A percentile compares a stretch with the other conserved stretches of the same genome.
Evolutionary conservation across 108 stramenopile species (phyloP).

Genomic region (Schizochytrium sp.): DNA sequence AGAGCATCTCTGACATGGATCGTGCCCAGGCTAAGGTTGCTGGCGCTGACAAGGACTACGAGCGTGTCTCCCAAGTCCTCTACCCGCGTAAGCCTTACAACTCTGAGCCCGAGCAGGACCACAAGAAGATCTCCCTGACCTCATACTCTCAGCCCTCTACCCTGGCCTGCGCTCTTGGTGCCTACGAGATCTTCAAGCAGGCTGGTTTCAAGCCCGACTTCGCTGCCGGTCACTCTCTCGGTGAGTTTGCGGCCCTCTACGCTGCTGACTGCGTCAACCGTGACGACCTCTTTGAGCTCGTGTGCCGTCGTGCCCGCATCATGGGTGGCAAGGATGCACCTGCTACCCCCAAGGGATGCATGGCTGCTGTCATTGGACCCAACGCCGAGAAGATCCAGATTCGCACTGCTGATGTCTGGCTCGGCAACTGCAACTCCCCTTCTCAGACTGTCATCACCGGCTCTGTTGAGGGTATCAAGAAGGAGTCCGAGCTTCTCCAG

Average conservation of each 20-base stretch:
- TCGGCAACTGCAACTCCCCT: conserved; percentile 47
- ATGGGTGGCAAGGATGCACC: conserved; percentile 44
- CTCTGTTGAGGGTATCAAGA: conserved; percentile 19
- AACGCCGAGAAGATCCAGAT: conserved; percentile 40
- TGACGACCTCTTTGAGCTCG: conserved; percentile 35
- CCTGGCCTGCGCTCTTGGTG: conserved; percentile 29
- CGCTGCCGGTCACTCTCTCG: conserved; percentile 32
- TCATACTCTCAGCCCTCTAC: conserved; percentile 32
- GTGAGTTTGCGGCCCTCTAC: conserved; percentile 41
- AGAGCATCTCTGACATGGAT: conserved; percentile 26
- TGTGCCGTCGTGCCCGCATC: conserved; percentile 48
- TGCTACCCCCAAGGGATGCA: conserved; percentile 25
- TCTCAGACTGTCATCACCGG: conserved; percentile 47
- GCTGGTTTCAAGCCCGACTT: conserved; percentile 27
- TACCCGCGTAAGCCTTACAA: conserved; percentile 47
- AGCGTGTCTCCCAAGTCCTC: conserved; percentile 47
- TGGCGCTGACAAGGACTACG: conserved; percentile 3
- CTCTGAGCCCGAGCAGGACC: conserved; percentile 25
- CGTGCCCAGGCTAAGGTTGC: conserved; percentile 24
- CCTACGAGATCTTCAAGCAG: conserved; percentile 42
- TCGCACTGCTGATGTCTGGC: background rate
- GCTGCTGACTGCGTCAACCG: conserved; percentile 41
- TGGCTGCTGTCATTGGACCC: conserved; percentile 42
- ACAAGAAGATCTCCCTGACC: conserved; percentile 50
- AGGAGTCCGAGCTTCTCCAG: conserved; percentile 1